These are phyloP conservation scores for Diaporthe velutina DNA, from an alignment of 2,329 filamentous ascomycete genomes.

Conservation along the genomic window DNA sequence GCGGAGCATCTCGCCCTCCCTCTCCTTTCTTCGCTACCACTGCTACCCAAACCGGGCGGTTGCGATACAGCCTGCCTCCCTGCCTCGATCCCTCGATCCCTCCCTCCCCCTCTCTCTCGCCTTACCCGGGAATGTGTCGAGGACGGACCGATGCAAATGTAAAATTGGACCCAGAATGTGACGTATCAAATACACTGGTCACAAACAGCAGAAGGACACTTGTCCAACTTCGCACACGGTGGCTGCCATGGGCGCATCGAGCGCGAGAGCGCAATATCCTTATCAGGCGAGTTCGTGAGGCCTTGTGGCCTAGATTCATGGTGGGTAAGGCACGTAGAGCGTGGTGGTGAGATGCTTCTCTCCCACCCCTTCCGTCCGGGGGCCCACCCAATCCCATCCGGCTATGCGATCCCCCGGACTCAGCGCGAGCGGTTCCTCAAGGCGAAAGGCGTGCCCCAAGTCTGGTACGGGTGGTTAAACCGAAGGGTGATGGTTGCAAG, in stretches of 20 bases:
- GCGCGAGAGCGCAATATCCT: not conserved
- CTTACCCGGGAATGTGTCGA: not conserved
- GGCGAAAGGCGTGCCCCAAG: not conserved
- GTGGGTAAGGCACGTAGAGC: not conserved
- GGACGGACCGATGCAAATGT: not conserved
- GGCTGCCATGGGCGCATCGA: not conserved
- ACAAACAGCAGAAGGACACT: slow-evolving; percentile 12
- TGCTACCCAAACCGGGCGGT: not conserved
- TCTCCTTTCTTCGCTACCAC: not conserved
- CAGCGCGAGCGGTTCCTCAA: not conserved
- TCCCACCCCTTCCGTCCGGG: not conserved
- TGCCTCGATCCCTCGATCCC: not conserved
- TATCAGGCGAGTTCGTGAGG: slow-evolving; percentile 6
- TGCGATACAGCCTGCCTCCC: not conserved
- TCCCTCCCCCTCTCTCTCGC: not conserved
- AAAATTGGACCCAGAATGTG: slow-evolving; percentile 24
- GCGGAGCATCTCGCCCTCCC: slow-evolving; percentile 13
- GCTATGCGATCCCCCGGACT: not conserved
- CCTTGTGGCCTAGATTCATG: not conserved
- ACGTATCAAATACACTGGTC: slow-evolving; percentile 25
- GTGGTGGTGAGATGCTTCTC: slow-evolving; percentile 10
- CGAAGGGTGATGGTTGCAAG: slow-evolving; percentile 17
- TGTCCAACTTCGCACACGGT: not conserved
- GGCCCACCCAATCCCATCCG: slow-evolving; percentile 8
- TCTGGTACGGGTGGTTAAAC: slow-evolving; percentile 24